Conservation (phyloP, 2,329 filamentous ascomycete genomes). For the Mollisiaceae sp. region DNA sequence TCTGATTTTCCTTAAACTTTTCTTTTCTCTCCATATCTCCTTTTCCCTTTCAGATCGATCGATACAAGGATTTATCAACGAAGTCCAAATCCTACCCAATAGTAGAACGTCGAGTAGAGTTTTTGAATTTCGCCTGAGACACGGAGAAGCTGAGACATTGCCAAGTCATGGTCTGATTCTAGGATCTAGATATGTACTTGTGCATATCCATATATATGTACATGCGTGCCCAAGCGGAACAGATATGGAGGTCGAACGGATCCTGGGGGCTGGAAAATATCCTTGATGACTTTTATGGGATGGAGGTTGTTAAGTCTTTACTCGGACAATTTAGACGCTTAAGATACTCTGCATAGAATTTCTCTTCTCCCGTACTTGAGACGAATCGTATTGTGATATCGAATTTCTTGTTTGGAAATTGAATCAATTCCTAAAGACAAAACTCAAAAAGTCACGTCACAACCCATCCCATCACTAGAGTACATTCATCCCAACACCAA, state of each 20-base stretch:
- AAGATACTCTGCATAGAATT: background rate
- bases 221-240: background rate
- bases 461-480: slow-evolving; percentile 12
- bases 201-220: no score
- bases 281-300: background rate
- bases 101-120: no score
- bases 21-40: no score
- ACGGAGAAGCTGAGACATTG: no score
- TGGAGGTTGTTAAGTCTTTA: background rate
- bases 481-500: slow-evolving; percentile 16
- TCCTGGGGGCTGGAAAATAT: background rate
- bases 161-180: no score
- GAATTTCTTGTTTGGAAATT: slow-evolving; percentile 1
- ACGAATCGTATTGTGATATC: no score
- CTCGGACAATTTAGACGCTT: background rate
- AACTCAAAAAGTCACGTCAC: slow-evolving; percentile 8
- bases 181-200: background rate
- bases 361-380: background rate
- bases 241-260: background rate
- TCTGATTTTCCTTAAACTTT: no score
- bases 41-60: no score
- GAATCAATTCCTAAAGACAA: slow-evolving; percentile 9
- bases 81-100: no score
- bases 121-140: no score
- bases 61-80: no score